Evolutionary conservation across 1,139 yeast genomes (phyloP).

Genomic region (Lodderomyces margitis): DNA sequence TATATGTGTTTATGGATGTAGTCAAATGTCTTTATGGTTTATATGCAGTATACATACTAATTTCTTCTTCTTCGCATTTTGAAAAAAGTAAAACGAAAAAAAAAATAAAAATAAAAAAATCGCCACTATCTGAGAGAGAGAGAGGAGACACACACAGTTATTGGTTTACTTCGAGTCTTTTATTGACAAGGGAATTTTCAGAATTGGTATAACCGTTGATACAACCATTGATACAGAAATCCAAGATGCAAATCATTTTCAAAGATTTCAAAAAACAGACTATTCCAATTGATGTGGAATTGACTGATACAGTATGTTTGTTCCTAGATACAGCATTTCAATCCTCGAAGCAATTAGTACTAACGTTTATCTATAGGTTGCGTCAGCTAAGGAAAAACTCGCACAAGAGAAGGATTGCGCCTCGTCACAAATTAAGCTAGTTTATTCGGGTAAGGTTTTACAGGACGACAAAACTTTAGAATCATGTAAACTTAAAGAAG

Average conservation of each 20-base stretch:
- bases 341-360: neutral
- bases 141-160: neutral
- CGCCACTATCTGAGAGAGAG: neutral
- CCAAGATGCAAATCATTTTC: slow-evolving; percentile 71
- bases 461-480: slow-evolving; percentile 78
- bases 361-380: slow-evolving; percentile 39
- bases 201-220: neutral
- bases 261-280: slow-evolving; percentile 93
- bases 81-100: no score
- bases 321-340: neutral
- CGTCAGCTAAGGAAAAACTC: slow-evolving; percentile 69
- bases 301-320: slow-evolving; percentile 59
- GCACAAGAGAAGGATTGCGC: slow-evolving; percentile 71
- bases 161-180: no score
- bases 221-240: neutral
- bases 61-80: neutral
- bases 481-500: slow-evolving; percentile 75
- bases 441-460: slow-evolving; percentile 88
- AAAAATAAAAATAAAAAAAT: slow-evolving; percentile 1
- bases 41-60: neutral
- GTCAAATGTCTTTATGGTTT: neutral
- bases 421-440: slow-evolving; percentile 76
- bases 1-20: neutral
- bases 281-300: slow-evolving; percentile 75
- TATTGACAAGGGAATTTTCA: no score